Conservation (phyloP, 768 basidiomycete genomes). For the Panus rudis region DNA sequence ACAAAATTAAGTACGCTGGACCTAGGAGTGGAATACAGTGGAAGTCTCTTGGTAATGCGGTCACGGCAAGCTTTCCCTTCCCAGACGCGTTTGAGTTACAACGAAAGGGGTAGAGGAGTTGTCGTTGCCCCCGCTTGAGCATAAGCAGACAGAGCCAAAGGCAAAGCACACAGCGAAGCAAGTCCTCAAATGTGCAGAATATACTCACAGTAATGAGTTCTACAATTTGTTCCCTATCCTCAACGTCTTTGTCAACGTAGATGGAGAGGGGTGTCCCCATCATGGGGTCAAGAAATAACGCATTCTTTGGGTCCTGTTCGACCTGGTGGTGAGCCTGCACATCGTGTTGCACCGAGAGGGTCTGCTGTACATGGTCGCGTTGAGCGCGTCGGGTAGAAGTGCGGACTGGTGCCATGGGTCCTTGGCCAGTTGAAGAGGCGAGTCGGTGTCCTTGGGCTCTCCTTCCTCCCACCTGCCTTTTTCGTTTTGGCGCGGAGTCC, state of each 20-base stretch:
- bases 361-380: constrained; percentile 21
- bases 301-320: constrained; percentile 23
- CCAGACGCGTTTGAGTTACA: neutral
- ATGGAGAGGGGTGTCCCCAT: constrained; percentile 68
- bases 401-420: constrained; percentile 84
- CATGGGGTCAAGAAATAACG: constrained; percentile 78
- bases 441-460: too few species aligned
- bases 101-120: too few species aligned
- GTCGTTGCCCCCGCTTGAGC: too few species aligned
- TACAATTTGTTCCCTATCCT: constrained; percentile 56
- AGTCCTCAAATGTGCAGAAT: constrained; percentile 9
- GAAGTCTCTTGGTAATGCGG: too few species aligned
- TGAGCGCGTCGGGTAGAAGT: constrained; percentile 47
- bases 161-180: too few species aligned
- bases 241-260: constrained; percentile 78
- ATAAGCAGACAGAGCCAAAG: too few species aligned
- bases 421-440: too few species aligned
- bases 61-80: too few species aligned
- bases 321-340: constrained; percentile 17
- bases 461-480: too few species aligned
- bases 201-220: constrained; percentile 59
- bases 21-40: too few species aligned
- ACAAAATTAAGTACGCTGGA: neutral
- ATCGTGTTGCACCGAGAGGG: constrained; percentile 18
- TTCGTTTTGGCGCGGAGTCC: too few species aligned